A percentile compares a stretch with the other conserved stretches of the same genome.
phyloP scores from a whole-genome alignment of 495 filamentous ascomycete species.

The Penicillium salamii region DNA sequence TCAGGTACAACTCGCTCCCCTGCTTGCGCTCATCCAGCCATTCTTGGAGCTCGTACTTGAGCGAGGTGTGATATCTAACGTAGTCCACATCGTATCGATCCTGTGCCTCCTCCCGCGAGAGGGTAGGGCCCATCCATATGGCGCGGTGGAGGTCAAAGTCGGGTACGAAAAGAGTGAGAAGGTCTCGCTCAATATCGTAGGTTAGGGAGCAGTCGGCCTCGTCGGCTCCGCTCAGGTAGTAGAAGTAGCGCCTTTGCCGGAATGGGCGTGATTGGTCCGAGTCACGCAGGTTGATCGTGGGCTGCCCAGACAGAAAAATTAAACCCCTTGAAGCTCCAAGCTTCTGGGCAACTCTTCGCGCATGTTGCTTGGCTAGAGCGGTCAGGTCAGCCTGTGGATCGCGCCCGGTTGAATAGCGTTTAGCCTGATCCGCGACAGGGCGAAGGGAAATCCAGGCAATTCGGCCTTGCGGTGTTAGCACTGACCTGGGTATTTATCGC shows the following conservation, averaged over 20 bases:
- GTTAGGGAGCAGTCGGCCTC: conserved; percentile 79
- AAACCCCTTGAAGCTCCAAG: conserved; percentile 61
- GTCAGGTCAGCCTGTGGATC: conserved; percentile 11
- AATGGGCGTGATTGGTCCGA: conserved; percentile 75
- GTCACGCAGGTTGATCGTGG: conserved; percentile 70
- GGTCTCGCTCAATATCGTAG: conserved; percentile 70
- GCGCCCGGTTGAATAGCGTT: conserved; percentile 5
- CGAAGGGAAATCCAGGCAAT: neutral
- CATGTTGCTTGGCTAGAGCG: conserved; percentile 72
- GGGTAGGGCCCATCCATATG: conserved; percentile 91
- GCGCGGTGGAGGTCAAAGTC: conserved; percentile 83
- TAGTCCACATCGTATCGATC: conserved; percentile 74
- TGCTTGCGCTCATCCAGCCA: conserved; percentile 59
- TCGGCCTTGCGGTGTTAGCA: conserved; percentile 8
- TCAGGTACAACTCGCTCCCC: conserved; percentile 33
- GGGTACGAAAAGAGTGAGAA: conserved; percentile 87
- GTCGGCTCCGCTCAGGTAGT: conserved; percentile 84
- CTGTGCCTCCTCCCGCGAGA: conserved; percentile 69
- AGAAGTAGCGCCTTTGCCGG: conserved; percentile 87
- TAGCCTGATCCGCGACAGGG: conserved; percentile 6
- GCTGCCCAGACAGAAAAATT: conserved; percentile 81
- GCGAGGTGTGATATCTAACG: conserved; percentile 60
- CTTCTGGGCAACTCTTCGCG: conserved; percentile 64
- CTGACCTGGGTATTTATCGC: conserved; percentile 47
- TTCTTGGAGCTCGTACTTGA: conserved; percentile 56